Conservation (phyloP, 257 asterid species). For the Oldenlandia corymbosa region DNA sequence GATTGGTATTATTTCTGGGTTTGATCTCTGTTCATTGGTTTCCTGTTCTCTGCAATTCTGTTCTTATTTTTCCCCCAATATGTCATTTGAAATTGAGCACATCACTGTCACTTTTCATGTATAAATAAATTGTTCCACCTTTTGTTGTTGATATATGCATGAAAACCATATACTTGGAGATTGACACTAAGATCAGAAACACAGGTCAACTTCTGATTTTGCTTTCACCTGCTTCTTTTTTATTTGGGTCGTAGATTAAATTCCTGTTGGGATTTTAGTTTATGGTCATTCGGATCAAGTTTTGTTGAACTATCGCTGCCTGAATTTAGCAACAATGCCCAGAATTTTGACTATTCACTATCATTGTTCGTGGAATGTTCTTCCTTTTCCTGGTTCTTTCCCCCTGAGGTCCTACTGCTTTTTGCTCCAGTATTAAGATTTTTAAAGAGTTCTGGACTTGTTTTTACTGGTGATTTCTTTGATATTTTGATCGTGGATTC, state of each 20-base stretch:
- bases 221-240: neutral
- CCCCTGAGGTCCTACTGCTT: conserved; percentile 2
- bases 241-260: neutral
- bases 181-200: neutral
- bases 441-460: neutral
- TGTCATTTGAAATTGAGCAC: neutral
- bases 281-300: conserved; percentile 3
- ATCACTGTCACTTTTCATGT: neutral
- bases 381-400: neutral
- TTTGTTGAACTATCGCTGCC: conserved; percentile 5
- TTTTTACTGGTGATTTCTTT: conserved; percentile 12
- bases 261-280: neutral
- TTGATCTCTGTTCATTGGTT: neutral
- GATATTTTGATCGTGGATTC: conserved; percentile 3
- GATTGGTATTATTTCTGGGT: neutral
- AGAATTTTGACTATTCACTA: conserved; percentile 3
- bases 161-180: neutral
- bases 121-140: too few species aligned
- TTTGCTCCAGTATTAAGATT: neutral
- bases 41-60: conserved; percentile 3
- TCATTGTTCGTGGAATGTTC: neutral
- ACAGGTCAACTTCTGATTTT: neutral
- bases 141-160: neutral
- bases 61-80: neutral
- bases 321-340: conserved; percentile 11